Evolutionary conservation across 495 filamentous ascomycete species (phyloP).

Genomic region (Hypoxylon trugodes): DNA sequence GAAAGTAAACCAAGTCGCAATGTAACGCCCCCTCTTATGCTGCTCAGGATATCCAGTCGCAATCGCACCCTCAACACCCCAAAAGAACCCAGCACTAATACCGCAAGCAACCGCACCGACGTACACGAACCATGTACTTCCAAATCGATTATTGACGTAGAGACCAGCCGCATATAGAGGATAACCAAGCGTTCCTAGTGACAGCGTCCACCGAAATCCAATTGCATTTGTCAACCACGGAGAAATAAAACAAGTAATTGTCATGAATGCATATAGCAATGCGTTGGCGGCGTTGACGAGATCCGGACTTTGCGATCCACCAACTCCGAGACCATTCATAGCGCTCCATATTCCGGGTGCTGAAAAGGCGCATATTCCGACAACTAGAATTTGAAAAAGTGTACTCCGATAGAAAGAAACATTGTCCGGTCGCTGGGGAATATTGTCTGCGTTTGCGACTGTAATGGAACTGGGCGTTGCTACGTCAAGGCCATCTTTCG

Average conservation of each 20-base stretch:
- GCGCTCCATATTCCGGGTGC: slow-evolving; percentile 61
- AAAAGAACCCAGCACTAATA: slow-evolving; percentile 56
- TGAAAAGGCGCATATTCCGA: slow-evolving; percentile 35
- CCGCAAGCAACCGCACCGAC: slow-evolving; percentile 59
- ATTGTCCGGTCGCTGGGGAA: background rate
- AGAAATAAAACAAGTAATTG: slow-evolving; percentile 58
- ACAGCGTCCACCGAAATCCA: slow-evolving; percentile 56
- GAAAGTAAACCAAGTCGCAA: slow-evolving; percentile 61
- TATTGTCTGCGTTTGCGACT: background rate
- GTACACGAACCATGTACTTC: slow-evolving; percentile 58
- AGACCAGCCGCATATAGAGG: slow-evolving; percentile 57
- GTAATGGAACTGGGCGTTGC: background rate
- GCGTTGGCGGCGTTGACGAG: slow-evolving; percentile 61
- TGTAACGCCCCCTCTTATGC: slow-evolving; percentile 55
- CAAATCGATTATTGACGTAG: slow-evolving; percentile 60
- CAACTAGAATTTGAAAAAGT: slow-evolving; percentile 37
- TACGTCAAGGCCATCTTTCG: slow-evolving; percentile 10
- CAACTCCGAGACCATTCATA: slow-evolving; percentile 58
- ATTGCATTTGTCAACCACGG: slow-evolving; percentile 55
- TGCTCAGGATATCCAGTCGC: slow-evolving; percentile 59
- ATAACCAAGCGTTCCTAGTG: slow-evolving; percentile 57
- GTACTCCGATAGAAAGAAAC: slow-evolving; percentile 31
- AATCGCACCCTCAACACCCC: slow-evolving; percentile 60
- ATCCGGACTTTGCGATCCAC: slow-evolving; percentile 55
- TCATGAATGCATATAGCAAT: slow-evolving; percentile 52